Base-by-base conservation (phyloP, 169 alveolate genomes). In the Plasmodium vivax region DNA sequence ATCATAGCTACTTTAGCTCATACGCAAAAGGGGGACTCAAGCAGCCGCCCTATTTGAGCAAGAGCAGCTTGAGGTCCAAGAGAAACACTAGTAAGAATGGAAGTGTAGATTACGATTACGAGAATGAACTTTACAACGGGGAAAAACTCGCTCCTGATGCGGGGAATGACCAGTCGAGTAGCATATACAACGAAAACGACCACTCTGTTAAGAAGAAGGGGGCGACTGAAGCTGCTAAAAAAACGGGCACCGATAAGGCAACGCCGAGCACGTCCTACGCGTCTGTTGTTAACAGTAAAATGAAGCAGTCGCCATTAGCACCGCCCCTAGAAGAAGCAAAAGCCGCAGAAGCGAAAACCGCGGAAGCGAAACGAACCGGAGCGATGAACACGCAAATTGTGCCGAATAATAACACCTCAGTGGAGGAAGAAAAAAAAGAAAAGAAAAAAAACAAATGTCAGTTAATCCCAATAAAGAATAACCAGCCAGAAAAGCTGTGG, bases 71-170 rank as follows among this genome's bases (percentile, higher is more conserved):
- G n/a, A 56, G 36, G 68, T 80, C 74, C 30, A 90, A 80, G 51
- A 68, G 83, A 90, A 90, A 32, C 38, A 23, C 16, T 32, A 90
- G 91, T 81, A 90, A 90, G 83, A 87, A 75, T 87, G 81, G 81
- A 34, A 90, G 81, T 19, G 23, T 54, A 58, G 94, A 90, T 90
- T n/a, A 43, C 14, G 84, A 90, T 90, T 83, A 87, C 16, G 94
- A 79, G n/a, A 54, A 81, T 19, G 84, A 90, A 80, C 84, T 92
- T n/a, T 54, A 80, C 56, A 90, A 81, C 14, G 94, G 91, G 23
- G 85, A 90, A 80, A 80, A 82, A 34, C 36, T 68, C 80, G n/a
- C 82, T 7, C 36, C 68, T 32, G 84, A 81, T 34, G 19, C 72
- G n/a, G 47, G 54, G 5, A 87, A 47, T 16, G 75, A 87, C 58